Percentiles rank a stretch among this genome's conserved stretches.
Conservation (phyloP, 75 land plant species). For the Selaginella tamariscina region DNA sequence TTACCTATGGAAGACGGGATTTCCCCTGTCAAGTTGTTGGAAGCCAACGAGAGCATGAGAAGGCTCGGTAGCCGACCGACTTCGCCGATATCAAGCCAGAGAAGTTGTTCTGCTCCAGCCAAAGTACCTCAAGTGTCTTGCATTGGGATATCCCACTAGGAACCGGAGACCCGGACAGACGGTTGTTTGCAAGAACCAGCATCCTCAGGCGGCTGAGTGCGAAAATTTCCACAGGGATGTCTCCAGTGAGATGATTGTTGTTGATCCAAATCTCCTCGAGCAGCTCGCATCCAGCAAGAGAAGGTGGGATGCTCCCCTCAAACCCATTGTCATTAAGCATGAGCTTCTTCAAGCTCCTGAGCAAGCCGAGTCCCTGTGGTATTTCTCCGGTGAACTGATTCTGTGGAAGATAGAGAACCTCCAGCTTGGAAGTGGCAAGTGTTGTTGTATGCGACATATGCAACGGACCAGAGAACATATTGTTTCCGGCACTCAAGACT, state of each 20-base stretch:
- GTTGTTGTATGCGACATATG: neutral
- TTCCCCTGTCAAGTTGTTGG: neutral
- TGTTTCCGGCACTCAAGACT: neutral
- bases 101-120: conserved; percentile 11
- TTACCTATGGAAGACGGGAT: neutral
- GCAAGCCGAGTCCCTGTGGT: neutral
- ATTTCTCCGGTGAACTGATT: neutral
- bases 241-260: conserved; percentile 2
- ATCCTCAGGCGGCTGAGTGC: neutral
- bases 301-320: neutral
- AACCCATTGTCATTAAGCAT: neutral
- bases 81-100: neutral
- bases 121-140: conserved; percentile 4
- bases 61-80: neutral
- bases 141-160: neutral
- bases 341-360: neutral
- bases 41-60: neutral
- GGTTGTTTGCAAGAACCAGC: neutral
- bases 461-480: neutral
- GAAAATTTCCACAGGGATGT: neutral
- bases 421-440: neutral
- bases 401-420: neutral
- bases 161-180: neutral
- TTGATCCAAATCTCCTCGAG: neutral
- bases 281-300: neutral